phyloP scores from a whole-genome alignment of 768 basidiomycete species.

The Flagelloscypha sp. region DNA sequence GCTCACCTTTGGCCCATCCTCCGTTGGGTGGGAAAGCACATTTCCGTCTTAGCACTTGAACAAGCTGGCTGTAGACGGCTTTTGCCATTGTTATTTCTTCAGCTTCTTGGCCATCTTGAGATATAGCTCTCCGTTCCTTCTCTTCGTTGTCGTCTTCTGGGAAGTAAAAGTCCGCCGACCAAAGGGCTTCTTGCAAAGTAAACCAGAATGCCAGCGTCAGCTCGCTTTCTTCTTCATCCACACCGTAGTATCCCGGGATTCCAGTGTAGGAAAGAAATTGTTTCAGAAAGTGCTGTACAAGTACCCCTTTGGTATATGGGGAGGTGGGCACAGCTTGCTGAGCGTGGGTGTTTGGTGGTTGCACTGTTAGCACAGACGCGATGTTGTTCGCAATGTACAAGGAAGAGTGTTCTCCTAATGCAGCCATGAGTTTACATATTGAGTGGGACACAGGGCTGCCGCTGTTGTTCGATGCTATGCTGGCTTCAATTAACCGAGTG shows the following conservation, averaged over 20 bases:
- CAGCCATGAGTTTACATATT: slow-evolving; percentile 71
- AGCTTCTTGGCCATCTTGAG: slow-evolving; percentile 19
- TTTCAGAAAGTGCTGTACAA: slow-evolving; percentile 64
- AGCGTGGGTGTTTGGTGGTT: slow-evolving; percentile 15
- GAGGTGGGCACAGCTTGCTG: slow-evolving; percentile 10
- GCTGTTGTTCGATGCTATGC: slow-evolving; percentile 2
- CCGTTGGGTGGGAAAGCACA: slow-evolving; percentile 57
- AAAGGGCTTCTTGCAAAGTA: slow-evolving; percentile 79
- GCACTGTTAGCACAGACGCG: slow-evolving; percentile 33
- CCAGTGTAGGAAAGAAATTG: slow-evolving; percentile 69
- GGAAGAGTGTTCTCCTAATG: slow-evolving; percentile 81
- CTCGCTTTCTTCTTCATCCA: slow-evolving; percentile 85
- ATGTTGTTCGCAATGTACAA: slow-evolving; percentile 68
- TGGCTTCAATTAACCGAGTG: slow-evolving; percentile 33
- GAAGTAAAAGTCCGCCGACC: slow-evolving; percentile 53
- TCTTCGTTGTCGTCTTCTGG: slow-evolving; percentile 22
- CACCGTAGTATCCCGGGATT: slow-evolving; percentile 63
- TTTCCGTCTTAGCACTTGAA: slow-evolving; percentile 63
- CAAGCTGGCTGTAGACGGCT: slow-evolving; percentile 72
- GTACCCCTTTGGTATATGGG: slow-evolving; percentile 34
- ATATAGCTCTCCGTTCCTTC: slow-evolving; percentile 8
- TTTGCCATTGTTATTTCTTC: slow-evolving; percentile 51
- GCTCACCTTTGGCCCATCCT: slow-evolving; percentile 65
- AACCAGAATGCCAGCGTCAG: slow-evolving; percentile 88
- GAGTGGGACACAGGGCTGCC: slow-evolving; percentile 43